Conservation (phyloP, 1,284 basidiomycete species). For the Ganoderma sinense region DNA sequence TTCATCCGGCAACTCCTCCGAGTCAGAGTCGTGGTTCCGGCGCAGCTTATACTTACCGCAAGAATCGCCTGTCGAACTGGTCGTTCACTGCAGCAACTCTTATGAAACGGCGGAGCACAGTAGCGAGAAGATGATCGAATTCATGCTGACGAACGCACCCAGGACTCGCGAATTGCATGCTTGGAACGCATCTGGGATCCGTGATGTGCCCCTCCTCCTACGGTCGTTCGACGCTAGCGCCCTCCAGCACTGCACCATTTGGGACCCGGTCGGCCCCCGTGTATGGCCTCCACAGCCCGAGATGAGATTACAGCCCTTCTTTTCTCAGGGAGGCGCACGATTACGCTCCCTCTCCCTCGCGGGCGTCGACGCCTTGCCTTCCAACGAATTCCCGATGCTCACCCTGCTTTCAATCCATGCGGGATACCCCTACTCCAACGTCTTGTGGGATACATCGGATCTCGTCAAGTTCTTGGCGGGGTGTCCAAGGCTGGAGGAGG, state of each 20-base stretch:
- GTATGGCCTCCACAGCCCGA: neutral
- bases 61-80: neutral
- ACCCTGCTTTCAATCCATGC: neutral
- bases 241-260: neutral
- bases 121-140: neutral
- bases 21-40: neutral
- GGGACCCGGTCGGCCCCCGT: neutral
- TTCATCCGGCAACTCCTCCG: too few species aligned
- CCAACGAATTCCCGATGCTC: slow-evolving; percentile 2
- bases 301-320: neutral
- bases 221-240: neutral
- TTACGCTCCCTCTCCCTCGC: slow-evolving; percentile 8
- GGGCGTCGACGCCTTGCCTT: neutral
- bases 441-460: neutral
- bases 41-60: neutral
- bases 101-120: neutral
- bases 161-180: neutral
- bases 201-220: neutral
- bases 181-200: neutral
- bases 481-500: slow-evolving; percentile 2
- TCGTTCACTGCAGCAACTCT: neutral
- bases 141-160: neutral
- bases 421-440: neutral
- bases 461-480: slow-evolving; percentile 3
- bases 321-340: neutral